Evolutionary conservation across 78 protist species (phyloP), one percentile per base, ranked within the genome.

Genomic region (Dictyostelium discoideum): DNA sequence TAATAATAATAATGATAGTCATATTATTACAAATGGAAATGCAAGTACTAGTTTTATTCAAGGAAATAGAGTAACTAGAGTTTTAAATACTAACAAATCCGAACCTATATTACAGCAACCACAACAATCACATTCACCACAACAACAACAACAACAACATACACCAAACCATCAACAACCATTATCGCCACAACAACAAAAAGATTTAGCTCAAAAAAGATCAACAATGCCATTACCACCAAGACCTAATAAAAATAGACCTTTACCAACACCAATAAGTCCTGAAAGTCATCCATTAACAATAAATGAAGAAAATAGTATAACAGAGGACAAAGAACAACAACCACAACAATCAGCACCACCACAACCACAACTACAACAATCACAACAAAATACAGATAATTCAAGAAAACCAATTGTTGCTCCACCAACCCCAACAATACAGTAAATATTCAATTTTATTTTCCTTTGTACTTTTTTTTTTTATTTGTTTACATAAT

Each of bases 141-240:
- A 20, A 37, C 93, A 50, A n/a, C 42, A 50, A 10, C 93, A 84
- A 14, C 79, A 73, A 0, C 32, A 76, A 65, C 29, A 65, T 1
- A 16, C 13, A 69, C 1, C 82, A 11, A 26, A 11, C 42, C 80
- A 26, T 3, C 90, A 73, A 10, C 79, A 24, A 73, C 79, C 39
- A 73, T 73, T 14, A 73, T 26, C 79, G 3, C 60, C 11, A 14
- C 44, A 14, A 10, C 63, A 79, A 18, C 84, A 42, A 79, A 60
- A 60, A 60, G 69, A 60, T 13, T 60, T 60, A 20, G 5, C 26
- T 20, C 69, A 60, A 60, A 46, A 79, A 79, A 79, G 67, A 44
- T 79, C 84, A 44, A 79, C 63, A 22, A 22, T 46, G 26, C 54
- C 84, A 44, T 42, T 37, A 74, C 81, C 81, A 74, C 46, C 81